Evolutionary conservation across 495 filamentous ascomycete genomes (phyloP).

Genomic region (Cetradonia linearis): DNA sequence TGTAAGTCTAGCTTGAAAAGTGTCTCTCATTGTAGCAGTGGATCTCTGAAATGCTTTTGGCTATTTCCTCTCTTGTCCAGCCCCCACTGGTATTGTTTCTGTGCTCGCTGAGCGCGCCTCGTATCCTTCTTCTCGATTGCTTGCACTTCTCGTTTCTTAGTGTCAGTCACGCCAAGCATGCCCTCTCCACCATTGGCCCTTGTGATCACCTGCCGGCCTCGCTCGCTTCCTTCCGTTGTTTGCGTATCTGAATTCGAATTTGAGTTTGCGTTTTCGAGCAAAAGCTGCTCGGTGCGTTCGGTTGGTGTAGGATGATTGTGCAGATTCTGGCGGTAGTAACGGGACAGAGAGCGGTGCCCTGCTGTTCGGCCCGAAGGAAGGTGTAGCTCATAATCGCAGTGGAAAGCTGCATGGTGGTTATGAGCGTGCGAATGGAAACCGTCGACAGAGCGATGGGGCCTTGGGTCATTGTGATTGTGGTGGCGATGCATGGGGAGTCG

Average conservation of each 20-base stretch:
- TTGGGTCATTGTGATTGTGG: conserved; percentile 50
- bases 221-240: conserved; percentile 37
- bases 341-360: conserved; percentile 75
- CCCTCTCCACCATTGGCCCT: conserved; percentile 64
- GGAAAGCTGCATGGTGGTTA: conserved; percentile 60
- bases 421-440: conserved; percentile 66
- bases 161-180: conserved; percentile 62
- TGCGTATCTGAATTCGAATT: conserved; percentile 31
- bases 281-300: conserved; percentile 43
- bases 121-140: conserved; percentile 56
- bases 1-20: background rate
- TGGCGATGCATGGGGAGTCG: conserved; percentile 53
- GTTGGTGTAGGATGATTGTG: conserved; percentile 64
- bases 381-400: conserved; percentile 86
- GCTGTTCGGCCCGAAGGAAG: conserved; percentile 85
- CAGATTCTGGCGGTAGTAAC: conserved; percentile 88
- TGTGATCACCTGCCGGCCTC: conserved; percentile 50
- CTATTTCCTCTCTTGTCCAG: conserved; percentile 54
- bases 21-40: conserved; percentile 24
- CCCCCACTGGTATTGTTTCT: conserved; percentile 49
- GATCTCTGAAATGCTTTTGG: conserved; percentile 64
- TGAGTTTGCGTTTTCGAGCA: conserved; percentile 23
- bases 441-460: conserved; percentile 56
- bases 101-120: conserved; percentile 49
- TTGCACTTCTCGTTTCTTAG: conserved; percentile 55